These are phyloP conservation scores for Colletotrichum kahawae DNA, from an alignment of 2,329 filamentous ascomycete species.

Conservation along the genomic window DNA sequence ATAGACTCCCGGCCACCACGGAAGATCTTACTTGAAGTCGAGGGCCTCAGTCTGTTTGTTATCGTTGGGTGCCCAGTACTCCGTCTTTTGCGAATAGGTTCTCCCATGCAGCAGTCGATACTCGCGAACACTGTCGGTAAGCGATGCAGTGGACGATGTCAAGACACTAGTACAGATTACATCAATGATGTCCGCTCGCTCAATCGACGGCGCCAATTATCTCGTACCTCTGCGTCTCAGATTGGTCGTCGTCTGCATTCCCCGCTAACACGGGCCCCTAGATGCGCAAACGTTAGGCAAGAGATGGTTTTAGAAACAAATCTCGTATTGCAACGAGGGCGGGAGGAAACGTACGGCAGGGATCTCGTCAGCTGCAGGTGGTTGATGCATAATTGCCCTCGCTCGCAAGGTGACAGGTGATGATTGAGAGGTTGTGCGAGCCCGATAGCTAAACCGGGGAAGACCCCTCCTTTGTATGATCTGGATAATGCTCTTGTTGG, in stretches of 20 bases:
- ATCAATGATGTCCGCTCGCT: neutral
- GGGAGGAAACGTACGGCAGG: too few species aligned
- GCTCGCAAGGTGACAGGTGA: neutral
- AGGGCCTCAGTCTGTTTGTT: neutral
- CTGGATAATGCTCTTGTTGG: neutral
- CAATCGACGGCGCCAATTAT: neutral
- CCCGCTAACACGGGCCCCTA: too few species aligned
- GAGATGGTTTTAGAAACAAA: too few species aligned
- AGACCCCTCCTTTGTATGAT: neutral
- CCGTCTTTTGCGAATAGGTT: neutral
- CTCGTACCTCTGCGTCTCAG: neutral
- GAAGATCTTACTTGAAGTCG: slow-evolving; percentile 8
- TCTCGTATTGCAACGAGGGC: too few species aligned
- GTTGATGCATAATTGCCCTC: neutral
- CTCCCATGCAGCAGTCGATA: slow-evolving; percentile 8
- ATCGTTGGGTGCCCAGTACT: slow-evolving; percentile 16
- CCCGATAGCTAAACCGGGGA: neutral
- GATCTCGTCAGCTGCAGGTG: neutral
- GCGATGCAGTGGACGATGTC: neutral
- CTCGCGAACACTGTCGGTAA: neutral
- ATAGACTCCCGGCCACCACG: neutral
- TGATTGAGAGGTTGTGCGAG: neutral
- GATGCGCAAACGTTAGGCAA: too few species aligned
- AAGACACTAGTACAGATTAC: neutral
- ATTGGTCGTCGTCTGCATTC: neutral